phyloP scores from a whole-genome alignment of 2,329 filamentous ascomycete genomes.

The Fusarium bactridioides region DNA sequence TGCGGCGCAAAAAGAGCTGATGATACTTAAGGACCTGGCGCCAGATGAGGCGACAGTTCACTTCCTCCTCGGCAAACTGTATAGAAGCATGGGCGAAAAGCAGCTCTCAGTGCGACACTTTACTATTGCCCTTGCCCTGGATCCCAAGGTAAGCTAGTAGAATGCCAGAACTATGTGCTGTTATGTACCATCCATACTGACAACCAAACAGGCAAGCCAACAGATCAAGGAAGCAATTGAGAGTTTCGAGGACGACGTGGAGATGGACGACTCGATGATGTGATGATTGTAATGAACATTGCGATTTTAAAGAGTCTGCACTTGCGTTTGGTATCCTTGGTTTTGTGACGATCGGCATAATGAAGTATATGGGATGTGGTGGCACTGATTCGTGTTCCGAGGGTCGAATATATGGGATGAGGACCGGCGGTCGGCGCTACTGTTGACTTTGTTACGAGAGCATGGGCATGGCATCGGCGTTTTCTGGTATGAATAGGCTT shows the following conservation, averaged over 20 bases:
- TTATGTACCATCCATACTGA: background rate
- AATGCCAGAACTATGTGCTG: background rate
- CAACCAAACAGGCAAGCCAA: slow-evolving; percentile 73
- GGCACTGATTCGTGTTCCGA: background rate
- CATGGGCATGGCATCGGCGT: slow-evolving; percentile 50
- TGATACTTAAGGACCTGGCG: slow-evolving; percentile 87
- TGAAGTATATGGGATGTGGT: slow-evolving; percentile 22
- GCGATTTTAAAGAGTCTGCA: slow-evolving; percentile 35
- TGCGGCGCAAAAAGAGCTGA: slow-evolving; percentile 80
- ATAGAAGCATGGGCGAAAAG: slow-evolving; percentile 76
- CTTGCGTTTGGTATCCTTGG: slow-evolving; percentile 33
- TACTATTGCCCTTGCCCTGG: slow-evolving; percentile 92
- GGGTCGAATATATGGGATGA: slow-evolving; percentile 11
- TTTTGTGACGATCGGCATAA: slow-evolving; percentile 26
- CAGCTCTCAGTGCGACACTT: slow-evolving; percentile 89
- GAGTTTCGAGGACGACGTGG: slow-evolving; percentile 81
- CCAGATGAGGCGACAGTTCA: slow-evolving; percentile 97
- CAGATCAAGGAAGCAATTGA: slow-evolving; percentile 98
- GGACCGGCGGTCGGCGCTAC: slow-evolving; percentile 22
- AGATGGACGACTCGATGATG: slow-evolving; percentile 73
- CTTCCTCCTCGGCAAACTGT: slow-evolving; percentile 88
- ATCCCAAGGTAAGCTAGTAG: slow-evolving; percentile 80
- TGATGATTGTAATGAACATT: slow-evolving; percentile 52
- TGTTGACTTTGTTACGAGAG: slow-evolving; percentile 38
- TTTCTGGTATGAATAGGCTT: slow-evolving; percentile 35